Conservation (phyloP, 2,329 filamentous ascomycete species). For the Lomentospora prolificans region DNA sequence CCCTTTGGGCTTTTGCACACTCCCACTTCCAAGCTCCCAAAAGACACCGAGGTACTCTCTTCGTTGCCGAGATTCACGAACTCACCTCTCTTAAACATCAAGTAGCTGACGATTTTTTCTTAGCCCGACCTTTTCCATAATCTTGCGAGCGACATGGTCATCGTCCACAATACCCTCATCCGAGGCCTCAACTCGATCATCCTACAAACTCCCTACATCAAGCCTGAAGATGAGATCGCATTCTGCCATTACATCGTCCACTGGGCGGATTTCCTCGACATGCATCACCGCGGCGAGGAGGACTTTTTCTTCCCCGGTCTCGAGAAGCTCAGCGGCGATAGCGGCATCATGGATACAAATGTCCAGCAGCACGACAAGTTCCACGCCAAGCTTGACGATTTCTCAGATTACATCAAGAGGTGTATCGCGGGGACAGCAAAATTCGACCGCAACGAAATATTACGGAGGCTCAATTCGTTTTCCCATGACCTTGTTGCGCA, state of each 20-base stretch:
- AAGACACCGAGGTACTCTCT: not conserved
- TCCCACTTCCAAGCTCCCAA: not conserved
- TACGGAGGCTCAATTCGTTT: constrained; percentile 13
- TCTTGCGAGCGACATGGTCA: constrained; percentile 20
- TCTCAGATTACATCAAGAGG: constrained; percentile 15
- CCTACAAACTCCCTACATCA: constrained; percentile 24
- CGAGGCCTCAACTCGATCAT: constrained; percentile 29
- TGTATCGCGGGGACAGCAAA: constrained; percentile 16
- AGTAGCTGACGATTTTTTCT: constrained; percentile 3
- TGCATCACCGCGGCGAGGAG: constrained; percentile 31
- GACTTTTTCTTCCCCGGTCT: constrained; percentile 26
- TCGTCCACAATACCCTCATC: constrained; percentile 24
- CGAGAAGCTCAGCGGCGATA: constrained; percentile 22
- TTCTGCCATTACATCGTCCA: constrained; percentile 23
- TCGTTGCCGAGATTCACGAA: not conserved
- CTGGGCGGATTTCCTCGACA: constrained; percentile 23
- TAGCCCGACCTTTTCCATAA: constrained; percentile 19
- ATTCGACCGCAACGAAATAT: constrained; percentile 3
- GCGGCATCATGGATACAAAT: constrained; percentile 29
- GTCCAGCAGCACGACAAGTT: constrained; percentile 31
- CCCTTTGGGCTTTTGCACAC: not conserved
- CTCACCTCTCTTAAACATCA: not conserved
- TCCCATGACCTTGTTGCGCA: constrained; percentile 16
- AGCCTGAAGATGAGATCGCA: constrained; percentile 20
- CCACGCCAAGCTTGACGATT: constrained; percentile 17